Conservation (phyloP, 768 basidiomycete genomes). For the Leccinum fibrillosum region DNA sequence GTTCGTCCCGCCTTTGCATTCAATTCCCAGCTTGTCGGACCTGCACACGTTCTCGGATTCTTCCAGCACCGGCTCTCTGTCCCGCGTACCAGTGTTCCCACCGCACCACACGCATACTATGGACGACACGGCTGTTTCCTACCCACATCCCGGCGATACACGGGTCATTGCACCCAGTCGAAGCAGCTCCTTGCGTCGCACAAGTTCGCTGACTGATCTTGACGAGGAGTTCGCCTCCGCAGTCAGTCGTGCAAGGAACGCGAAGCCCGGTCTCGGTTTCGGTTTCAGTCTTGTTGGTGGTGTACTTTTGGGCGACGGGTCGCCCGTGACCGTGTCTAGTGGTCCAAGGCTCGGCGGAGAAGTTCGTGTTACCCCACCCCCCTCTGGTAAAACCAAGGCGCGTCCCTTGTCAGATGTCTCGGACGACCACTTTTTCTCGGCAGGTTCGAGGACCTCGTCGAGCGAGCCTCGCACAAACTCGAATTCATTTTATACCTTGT, state of each 20-base stretch:
- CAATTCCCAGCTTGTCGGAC: slow-evolving; percentile 70
- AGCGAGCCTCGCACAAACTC: slow-evolving; percentile 26
- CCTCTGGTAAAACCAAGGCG: slow-evolving; percentile 33
- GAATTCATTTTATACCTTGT: slow-evolving; percentile 35
- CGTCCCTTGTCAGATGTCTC: slow-evolving; percentile 33
- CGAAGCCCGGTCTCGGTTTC: slow-evolving; percentile 42
- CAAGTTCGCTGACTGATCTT: slow-evolving; percentile 78
- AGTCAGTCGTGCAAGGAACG: slow-evolving; percentile 38
- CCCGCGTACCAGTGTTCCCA: slow-evolving; percentile 45
- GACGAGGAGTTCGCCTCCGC: slow-evolving; percentile 54
- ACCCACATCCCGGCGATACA: slow-evolving; percentile 69
- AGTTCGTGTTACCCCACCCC: slow-evolving; percentile 46
- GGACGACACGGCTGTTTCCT: slow-evolving; percentile 71
- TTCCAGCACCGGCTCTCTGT: slow-evolving; percentile 38
- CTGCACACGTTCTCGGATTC: slow-evolving; percentile 44
- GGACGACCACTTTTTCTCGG: slow-evolving; percentile 48
- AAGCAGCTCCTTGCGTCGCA: slow-evolving; percentile 55
- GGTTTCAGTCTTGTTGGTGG: slow-evolving; percentile 41
- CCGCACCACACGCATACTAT: slow-evolving; percentile 64
- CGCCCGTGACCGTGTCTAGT: slow-evolving; percentile 72
- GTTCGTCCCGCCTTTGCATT: slow-evolving; percentile 73
- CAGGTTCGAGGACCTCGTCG: slow-evolving; percentile 34
- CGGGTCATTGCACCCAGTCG: slow-evolving; percentile 70
- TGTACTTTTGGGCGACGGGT: slow-evolving; percentile 46
- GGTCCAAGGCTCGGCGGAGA: slow-evolving; percentile 46